Evolutionary conservation across 306 rosid genomes (phyloP).

Genomic region (Ceratonia siliqua): DNA sequence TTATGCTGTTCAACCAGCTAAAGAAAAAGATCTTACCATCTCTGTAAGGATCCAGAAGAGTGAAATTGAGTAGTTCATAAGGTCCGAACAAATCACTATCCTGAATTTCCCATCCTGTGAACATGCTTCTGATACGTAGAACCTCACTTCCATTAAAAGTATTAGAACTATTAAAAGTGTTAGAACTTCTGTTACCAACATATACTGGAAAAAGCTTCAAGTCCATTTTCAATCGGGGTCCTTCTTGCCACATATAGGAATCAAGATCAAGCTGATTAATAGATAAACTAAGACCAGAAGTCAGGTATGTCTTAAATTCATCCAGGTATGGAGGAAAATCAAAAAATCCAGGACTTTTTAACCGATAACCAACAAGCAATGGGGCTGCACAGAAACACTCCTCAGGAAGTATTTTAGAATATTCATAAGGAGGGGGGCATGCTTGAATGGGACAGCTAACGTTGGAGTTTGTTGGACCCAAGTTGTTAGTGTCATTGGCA

Average conservation of each 20-base stretch:
- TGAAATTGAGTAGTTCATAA: slow-evolving; percentile 62
- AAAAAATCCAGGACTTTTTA: slow-evolving; percentile 90
- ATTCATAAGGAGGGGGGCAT: slow-evolving; percentile 74
- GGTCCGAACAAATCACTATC: slow-evolving; percentile 74
- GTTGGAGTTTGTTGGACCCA: slow-evolving; percentile 28
- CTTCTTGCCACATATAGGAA: slow-evolving; percentile 55
- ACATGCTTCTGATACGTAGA: slow-evolving; percentile 49
- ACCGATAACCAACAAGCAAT: slow-evolving; percentile 61
- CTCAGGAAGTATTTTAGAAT: slow-evolving; percentile 35
- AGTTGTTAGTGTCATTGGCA: slow-evolving; percentile 18
- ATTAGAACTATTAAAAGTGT: slow-evolving; percentile 46
- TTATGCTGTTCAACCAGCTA: slow-evolving; percentile 13
- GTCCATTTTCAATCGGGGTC: slow-evolving; percentile 71
- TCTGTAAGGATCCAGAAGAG: slow-evolving; percentile 50
- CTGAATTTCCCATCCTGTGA: slow-evolving; percentile 66
- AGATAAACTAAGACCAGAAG: slow-evolving; percentile 43
- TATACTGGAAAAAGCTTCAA: slow-evolving; percentile 73
- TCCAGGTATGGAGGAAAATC: slow-evolving; percentile 55
- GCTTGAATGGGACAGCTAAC: slow-evolving; percentile 40
- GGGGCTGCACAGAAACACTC: slow-evolving; percentile 77
- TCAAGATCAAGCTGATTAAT: slow-evolving; percentile 57
- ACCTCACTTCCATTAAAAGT: slow-evolving; percentile 62
- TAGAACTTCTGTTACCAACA: slow-evolving; percentile 21
- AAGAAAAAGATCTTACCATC: slow-evolving; percentile 48
- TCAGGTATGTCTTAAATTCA: slow-evolving; percentile 49